Conservation (phyloP, 257 asterid species). For the Thymus mandschuricus region DNA sequence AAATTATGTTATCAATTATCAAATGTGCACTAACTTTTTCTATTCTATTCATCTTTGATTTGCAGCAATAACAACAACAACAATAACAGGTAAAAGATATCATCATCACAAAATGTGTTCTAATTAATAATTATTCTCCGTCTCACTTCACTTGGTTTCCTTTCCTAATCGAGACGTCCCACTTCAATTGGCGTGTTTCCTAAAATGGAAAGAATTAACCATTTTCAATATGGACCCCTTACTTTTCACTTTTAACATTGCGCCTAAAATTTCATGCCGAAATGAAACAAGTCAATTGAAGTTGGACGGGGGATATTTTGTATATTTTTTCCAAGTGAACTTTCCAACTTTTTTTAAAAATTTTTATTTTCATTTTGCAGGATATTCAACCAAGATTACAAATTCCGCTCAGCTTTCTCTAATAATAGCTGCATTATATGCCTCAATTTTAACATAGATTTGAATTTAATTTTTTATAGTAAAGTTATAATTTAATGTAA, state of each 20-base stretch:
- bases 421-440: conserved; percentile 25
- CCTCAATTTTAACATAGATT: neutral
- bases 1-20: too few species aligned
- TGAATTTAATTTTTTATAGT: neutral
- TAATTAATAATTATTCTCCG: neutral
- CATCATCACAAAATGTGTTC: neutral
- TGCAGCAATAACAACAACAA: conserved; percentile 18
- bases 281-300: too few species aligned
- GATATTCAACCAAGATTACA: conserved; percentile 24
- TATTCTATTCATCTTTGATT: neutral
- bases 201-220: too few species aligned
- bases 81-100: conserved; percentile 23
- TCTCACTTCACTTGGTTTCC: too few species aligned
- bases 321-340: neutral
- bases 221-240: too few species aligned
- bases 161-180: too few species aligned
- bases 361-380: conserved; percentile 2
- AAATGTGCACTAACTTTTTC: neutral
- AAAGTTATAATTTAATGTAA: neutral
- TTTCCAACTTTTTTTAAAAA: neutral
- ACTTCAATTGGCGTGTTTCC: too few species aligned
- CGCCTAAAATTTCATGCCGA: too few species aligned
- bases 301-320: too few species aligned
- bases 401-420: conserved; percentile 19
- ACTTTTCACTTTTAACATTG: too few species aligned